phyloP scores from a whole-genome alignment of 1,284 basidiomycete species.

The Agroathelia rolfsii region DNA sequence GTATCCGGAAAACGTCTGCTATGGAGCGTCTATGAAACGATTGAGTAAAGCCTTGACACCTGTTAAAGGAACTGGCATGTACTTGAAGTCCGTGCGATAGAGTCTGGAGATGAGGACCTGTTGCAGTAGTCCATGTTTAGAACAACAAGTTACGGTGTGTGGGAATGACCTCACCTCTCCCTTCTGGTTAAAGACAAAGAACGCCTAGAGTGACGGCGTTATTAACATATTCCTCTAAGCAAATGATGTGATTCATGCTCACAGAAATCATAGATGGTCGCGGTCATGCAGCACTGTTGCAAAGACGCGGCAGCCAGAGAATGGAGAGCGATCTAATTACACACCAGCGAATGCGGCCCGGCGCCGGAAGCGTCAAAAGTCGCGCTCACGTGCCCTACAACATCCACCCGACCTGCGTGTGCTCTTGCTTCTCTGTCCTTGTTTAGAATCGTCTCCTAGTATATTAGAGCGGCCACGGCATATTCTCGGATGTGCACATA shows the following conservation, averaged over 20 bases:
- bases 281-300: neutral
- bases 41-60: constrained; percentile 13
- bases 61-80: too few species aligned
- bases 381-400: too few species aligned
- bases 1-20: constrained; percentile 93
- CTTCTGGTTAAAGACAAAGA: constrained; percentile 98
- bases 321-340: too few species aligned
- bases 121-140: too few species aligned
- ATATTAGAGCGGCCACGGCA: too few species aligned
- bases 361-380: too few species aligned
- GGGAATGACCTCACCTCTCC: constrained; percentile 73
- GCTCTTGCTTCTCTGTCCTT: too few species aligned
- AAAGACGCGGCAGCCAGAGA: neutral
- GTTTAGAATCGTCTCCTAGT: too few species aligned
- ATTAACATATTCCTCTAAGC: constrained; percentile 5
- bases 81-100: constrained; percentile 93
- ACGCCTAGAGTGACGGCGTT: constrained; percentile 52
- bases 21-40: constrained; percentile 75
- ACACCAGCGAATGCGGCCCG: too few species aligned
- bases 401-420: too few species aligned
- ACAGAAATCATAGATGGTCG: constrained; percentile 28
- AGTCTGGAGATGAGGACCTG: constrained; percentile 91
- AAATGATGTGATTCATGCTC: constrained; percentile 12
- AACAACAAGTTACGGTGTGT: too few species aligned
- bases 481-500: too few species aligned